phyloP scores from a whole-genome alignment of 306 rosid genomes.

The Quercus rubra region DNA sequence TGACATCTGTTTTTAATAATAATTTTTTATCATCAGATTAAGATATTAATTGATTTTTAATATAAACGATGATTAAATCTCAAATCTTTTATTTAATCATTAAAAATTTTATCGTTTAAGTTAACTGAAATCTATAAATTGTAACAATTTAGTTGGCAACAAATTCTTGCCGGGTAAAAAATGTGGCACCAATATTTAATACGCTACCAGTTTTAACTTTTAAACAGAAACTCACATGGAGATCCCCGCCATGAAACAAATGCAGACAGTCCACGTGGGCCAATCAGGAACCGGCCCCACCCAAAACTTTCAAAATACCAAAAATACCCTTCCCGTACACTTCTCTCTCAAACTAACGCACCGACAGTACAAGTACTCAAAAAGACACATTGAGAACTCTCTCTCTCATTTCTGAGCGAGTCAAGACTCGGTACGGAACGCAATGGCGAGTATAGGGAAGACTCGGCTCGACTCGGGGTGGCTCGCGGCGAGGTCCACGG shows the following conservation, averaged over 20 bases:
- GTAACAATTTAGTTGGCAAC: no score
- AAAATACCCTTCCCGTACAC: not conserved
- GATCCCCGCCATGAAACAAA: no score
- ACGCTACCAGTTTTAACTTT: no score
- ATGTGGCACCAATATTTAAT: no score
- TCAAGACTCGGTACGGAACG: not conserved
- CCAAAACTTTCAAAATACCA: not conserved
- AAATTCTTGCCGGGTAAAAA: no score
- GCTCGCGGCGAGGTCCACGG: slow-evolving; percentile 83
- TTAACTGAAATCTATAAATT: fast-evolving
- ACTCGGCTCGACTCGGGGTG: slow-evolving; percentile 64
- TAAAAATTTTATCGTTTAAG: fast-evolving
- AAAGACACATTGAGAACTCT: not conserved
- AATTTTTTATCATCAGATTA: no score
- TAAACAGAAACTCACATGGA: no score
- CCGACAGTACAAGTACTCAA: not conserved
- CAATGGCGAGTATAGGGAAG: slow-evolving; percentile 43
- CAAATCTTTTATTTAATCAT: fast-evolving
- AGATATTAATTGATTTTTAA: fast-evolving
- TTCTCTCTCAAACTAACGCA: not conserved
- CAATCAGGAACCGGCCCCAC: not conserved
- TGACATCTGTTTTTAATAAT: no score
- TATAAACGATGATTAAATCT: fast-evolving
- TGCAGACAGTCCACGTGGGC: no score
- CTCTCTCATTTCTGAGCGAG: not conserved